phyloP scores from a whole-genome alignment of 768 basidiomycete genomes.

The Macrolepiota fuliginosa region DNA sequence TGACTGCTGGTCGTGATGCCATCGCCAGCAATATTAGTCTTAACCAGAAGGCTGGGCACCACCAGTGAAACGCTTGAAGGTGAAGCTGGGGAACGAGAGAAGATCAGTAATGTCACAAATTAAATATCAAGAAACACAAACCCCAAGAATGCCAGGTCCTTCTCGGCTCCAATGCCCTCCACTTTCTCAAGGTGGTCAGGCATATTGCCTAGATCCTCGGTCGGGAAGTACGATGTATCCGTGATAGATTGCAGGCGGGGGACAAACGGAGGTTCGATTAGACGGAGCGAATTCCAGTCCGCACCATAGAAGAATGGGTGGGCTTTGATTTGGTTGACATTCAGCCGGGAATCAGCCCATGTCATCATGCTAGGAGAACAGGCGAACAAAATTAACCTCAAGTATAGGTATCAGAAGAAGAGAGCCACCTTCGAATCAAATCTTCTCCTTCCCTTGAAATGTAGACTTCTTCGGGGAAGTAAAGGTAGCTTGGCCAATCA shows the following conservation, averaged over 20 bases:
- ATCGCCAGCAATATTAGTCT: background rate
- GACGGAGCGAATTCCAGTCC: constrained; percentile 88
- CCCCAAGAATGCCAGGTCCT: constrained; percentile 69
- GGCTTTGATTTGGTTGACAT: constrained; percentile 82
- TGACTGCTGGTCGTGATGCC: background rate
- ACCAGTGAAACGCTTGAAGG: constrained; percentile 73
- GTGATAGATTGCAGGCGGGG: constrained; percentile 90
- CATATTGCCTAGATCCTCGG: constrained; percentile 81
- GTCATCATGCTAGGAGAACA: constrained; percentile 71
- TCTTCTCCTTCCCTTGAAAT: constrained; percentile 92
- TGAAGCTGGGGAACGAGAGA: constrained; percentile 53
- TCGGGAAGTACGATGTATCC: constrained; percentile 96
- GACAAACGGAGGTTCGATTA: constrained; percentile 95
- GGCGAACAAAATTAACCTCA: constrained; percentile 1
- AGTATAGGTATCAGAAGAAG: background rate
- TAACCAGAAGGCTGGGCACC: constrained; percentile 30
- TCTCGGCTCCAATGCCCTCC: constrained; percentile 62
- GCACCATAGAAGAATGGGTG: constrained; percentile 96
- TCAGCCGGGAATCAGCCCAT: constrained; percentile 73
- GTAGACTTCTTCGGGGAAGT: constrained; percentile 93
- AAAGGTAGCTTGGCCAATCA: constrained; percentile 89
- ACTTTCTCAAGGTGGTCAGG: constrained; percentile 58
- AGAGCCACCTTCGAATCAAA: constrained; percentile 73
- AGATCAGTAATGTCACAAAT: background rate
- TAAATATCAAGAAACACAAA: constrained; percentile 27